These are phyloP conservation scores for Sphaerulina vaccinii DNA, from an alignment of 2,329 filamentous ascomycete genomes.

Conservation along the genomic window DNA sequence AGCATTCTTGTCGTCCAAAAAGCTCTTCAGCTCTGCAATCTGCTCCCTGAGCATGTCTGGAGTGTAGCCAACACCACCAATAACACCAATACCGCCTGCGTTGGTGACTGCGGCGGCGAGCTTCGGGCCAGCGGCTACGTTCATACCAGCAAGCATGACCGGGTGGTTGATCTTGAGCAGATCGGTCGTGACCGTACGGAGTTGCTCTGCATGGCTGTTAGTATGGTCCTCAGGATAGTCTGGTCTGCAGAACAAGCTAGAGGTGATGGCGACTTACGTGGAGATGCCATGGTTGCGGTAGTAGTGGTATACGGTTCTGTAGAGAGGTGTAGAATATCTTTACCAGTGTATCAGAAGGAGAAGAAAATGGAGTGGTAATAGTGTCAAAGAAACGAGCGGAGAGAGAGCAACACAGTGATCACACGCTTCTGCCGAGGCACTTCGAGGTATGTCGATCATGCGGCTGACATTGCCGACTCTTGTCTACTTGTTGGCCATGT, in stretches of 20 bases:
- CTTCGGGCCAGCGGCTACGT: slow-evolving; percentile 94
- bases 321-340: not conserved
- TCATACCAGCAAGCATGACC: slow-evolving; percentile 95
- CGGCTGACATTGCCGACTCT: no score
- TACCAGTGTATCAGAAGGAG: no score
- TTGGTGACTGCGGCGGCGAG: slow-evolving; percentile 96
- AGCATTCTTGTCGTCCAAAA: slow-evolving; percentile 83
- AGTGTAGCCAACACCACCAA: slow-evolving; percentile 93
- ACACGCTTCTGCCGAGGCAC: not conserved
- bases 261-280: slow-evolving; percentile 59
- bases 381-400: no score
- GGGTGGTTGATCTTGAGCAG: slow-evolving; percentile 98
- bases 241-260: slow-evolving; percentile 1
- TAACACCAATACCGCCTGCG: slow-evolving; percentile 92
- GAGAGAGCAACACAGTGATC: not conserved
- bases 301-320: not conserved
- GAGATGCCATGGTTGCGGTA: slow-evolving; percentile 63
- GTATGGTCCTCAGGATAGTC: slow-evolving; percentile 20
- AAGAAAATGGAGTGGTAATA: no score
- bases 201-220: slow-evolving; percentile 62
- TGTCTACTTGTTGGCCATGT: no score
- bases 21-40: slow-evolving; percentile 89
- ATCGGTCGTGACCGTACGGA: slow-evolving; percentile 90
- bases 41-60: slow-evolving; percentile 96
- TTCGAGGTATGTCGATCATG: no score